Evolutionary conservation across 805 yeast genomes (phyloP).

Genomic region (Saccharomycopsis selenospora): DNA sequence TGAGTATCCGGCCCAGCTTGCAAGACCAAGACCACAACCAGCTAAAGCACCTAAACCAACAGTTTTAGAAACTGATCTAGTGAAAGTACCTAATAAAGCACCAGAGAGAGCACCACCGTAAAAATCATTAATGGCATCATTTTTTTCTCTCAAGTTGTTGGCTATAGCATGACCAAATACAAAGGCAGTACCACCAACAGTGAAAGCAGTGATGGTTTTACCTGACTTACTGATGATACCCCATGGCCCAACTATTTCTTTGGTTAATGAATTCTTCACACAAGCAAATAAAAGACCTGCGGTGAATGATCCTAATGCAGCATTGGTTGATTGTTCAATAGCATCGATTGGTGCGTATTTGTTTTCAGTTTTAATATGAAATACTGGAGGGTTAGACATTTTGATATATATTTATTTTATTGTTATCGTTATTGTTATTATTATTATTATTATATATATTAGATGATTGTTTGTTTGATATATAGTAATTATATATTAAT

Average conservation of each 20-base stretch:
- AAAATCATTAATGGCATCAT: slow-evolving; percentile 55
- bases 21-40: slow-evolving; percentile 39
- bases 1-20: slow-evolving; percentile 47
- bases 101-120: slow-evolving; percentile 43
- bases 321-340: slow-evolving; percentile 39
- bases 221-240: slow-evolving; percentile 25
- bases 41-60: slow-evolving; percentile 41
- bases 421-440: neutral
- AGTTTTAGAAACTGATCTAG: slow-evolving; percentile 33
- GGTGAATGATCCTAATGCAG: slow-evolving; percentile 38
- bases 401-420: neutral
- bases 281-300: slow-evolving; percentile 45
- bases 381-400: slow-evolving; percentile 13
- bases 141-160: slow-evolving; percentile 54
- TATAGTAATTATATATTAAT: neutral
- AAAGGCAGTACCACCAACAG: slow-evolving; percentile 38
- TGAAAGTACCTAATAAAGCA: slow-evolving; percentile 32
- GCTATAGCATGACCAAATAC: slow-evolving; percentile 36
- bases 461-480: neutral
- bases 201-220: slow-evolving; percentile 34
- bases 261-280: slow-evolving; percentile 38
- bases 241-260: slow-evolving; percentile 35
- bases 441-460: neutral
- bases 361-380: slow-evolving; percentile 9
- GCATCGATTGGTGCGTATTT: slow-evolving; percentile 50